These are phyloP conservation scores for Cudoniella acicularis DNA, from an alignment of 495 filamentous ascomycete species.

Conservation along the genomic window DNA sequence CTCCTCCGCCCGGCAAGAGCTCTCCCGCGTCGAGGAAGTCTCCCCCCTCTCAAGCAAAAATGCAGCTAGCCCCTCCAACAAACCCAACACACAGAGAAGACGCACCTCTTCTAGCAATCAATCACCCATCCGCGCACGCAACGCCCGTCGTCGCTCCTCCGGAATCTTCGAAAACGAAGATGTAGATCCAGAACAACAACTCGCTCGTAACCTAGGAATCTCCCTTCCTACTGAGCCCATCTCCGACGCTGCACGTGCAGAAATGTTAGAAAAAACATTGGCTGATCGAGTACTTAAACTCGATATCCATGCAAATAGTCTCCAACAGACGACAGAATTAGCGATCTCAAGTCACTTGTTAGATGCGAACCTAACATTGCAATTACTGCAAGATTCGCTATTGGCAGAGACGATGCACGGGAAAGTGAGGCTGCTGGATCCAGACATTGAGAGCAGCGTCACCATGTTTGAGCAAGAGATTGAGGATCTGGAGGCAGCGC, in stretches of 20 bases:
- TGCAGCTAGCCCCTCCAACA: constrained; percentile 13
- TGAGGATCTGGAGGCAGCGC: constrained; percentile 24
- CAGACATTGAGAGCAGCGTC: constrained; percentile 35
- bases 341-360: constrained; percentile 32
- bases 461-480: constrained; percentile 34
- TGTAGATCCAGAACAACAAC: constrained; percentile 23
- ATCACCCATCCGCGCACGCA: neutral
- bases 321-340: constrained; percentile 37
- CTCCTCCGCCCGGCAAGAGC: constrained; percentile 18
- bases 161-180: constrained; percentile 24
- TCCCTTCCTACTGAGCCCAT: constrained; percentile 20
- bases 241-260: constrained; percentile 10
- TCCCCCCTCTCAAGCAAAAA: too few relatives aligned
- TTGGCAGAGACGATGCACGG: constrained; percentile 38
- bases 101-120: constrained; percentile 18
- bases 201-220: constrained; percentile 23
- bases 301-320: constrained; percentile 31
- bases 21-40: neutral
- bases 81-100: constrained; percentile 8
- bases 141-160: constrained; percentile 28
- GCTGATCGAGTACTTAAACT: constrained; percentile 31
- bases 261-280: constrained; percentile 23
- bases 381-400: constrained; percentile 38
- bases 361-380: constrained; percentile 36
- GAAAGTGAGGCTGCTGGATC: constrained; percentile 36